These are phyloP conservation scores for Aspergillus niger DNA, from an alignment of 2,329 filamentous ascomycete genomes.

Conservation along the genomic window DNA sequence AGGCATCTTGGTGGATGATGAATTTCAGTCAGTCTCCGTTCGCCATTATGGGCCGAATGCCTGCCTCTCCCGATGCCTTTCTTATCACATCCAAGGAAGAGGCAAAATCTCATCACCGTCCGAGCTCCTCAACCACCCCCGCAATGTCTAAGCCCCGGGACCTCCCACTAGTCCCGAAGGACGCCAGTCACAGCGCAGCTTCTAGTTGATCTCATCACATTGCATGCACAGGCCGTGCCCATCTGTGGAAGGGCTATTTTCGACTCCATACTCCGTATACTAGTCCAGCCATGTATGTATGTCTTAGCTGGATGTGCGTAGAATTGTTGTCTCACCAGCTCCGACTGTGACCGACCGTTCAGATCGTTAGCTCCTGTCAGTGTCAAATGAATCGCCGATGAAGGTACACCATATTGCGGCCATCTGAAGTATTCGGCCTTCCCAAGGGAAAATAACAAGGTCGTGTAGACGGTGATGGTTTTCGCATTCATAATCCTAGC, in stretches of 20 bases:
- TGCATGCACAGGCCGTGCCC: conserved; percentile 10
- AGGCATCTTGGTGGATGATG: background rate
- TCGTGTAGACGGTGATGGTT: background rate
- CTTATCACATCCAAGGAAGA: conserved; percentile 9
- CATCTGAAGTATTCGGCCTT: background rate
- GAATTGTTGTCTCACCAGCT: background rate
- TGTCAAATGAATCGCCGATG: background rate
- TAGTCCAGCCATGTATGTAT: background rate
- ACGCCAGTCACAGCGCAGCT: conserved; percentile 12
- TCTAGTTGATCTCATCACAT: conserved; percentile 20
- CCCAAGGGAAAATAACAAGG: background rate
- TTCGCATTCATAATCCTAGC: background rate
- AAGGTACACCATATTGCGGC: background rate
- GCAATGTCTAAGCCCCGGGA: conserved; percentile 5
- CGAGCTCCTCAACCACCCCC: conserved; percentile 13
- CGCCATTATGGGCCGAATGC: background rate
- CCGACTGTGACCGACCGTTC: background rate
- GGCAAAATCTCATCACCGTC: conserved; percentile 7
- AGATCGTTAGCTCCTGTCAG: background rate
- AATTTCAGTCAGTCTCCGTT: background rate
- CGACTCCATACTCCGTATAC: background rate
- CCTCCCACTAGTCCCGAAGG: background rate
- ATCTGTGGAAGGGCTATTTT: background rate
- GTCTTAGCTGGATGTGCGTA: background rate
- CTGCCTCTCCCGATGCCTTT: background rate